These are phyloP conservation scores for Ophiocordyceps sinensis DNA, from an alignment of 2,329 filamentous ascomycete species.

Conservation along the genomic window DNA sequence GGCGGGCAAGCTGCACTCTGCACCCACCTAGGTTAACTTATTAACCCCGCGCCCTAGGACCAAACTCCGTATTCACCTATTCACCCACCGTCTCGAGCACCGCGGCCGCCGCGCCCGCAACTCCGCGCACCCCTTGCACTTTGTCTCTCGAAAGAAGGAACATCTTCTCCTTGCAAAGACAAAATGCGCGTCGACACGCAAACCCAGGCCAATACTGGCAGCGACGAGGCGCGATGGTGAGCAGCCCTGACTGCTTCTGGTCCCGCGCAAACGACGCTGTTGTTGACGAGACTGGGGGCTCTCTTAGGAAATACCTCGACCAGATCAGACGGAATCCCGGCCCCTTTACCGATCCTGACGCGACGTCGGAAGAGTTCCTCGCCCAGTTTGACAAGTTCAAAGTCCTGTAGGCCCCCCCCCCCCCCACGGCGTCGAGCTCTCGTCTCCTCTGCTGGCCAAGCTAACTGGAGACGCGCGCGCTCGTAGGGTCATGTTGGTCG, in stretches of 20 bases:
- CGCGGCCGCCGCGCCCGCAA: too few species aligned
- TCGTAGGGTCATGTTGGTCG: constrained; percentile 35
- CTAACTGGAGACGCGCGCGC: background rate
- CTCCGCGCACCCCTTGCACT: too few species aligned
- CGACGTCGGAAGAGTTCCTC: constrained; percentile 35
- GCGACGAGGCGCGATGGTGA: constrained; percentile 21
- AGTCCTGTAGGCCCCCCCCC: constrained; percentile 44
- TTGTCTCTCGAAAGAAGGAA: too few species aligned
- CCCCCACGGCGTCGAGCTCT: constrained; percentile 5
- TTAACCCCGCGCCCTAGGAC: too few species aligned
- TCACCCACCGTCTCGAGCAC: too few species aligned
- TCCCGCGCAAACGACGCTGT: too few species aligned
- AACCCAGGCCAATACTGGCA: constrained; percentile 4
- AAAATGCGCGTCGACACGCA: constrained; percentile 11
- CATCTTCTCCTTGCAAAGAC: background rate
- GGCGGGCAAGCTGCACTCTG: too few species aligned
- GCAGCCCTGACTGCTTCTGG: background rate
- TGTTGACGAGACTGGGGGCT: constrained; percentile 2
- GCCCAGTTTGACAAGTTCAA: constrained; percentile 54
- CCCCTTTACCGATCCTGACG: constrained; percentile 61
- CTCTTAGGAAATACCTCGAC: constrained; percentile 67
- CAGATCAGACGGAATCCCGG: constrained; percentile 62
- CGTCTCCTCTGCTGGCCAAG: background rate
- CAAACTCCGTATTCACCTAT: too few species aligned
- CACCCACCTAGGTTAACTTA: too few species aligned